Evolutionary conservation across 2,329 filamentous ascomycete species (phyloP), one percentile per base, ranked within the genome.

Genomic region (Helotiales sp.): DNA sequence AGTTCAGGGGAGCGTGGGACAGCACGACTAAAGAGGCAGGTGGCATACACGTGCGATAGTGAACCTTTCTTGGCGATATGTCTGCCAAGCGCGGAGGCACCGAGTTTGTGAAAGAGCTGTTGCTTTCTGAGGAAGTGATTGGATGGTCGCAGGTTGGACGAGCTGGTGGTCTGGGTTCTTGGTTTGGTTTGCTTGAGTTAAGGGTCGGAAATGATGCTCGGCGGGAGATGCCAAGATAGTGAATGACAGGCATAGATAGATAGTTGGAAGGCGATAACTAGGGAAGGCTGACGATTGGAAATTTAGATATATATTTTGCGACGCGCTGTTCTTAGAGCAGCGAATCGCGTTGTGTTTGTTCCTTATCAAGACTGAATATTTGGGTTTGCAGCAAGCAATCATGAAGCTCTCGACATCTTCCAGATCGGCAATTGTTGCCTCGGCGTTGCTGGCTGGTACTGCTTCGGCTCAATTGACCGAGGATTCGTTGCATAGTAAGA

Each of bases 401-500:
- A 52, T 62, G 60, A 52, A 40, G 47, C 43, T 62, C 47, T 34
- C 57, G 57, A 26, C 32, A 26, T 24, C 13, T 13, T 43, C 60
- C 34, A 26, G 11, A 30, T 52, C 49, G 24, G 52, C n/a, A 17
- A 10, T 52, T 49, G 45, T 34, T 32, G 60, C 47, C 3, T 62
- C 45, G 60, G 60, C 47, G 20, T 28, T 62, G 60, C 8, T 62
- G n/a, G 8, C 54, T 13, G 47, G 20, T 24, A 24, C 37, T 30
- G 40, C 43, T 32, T 45, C 43, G 49, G 28, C 22, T 17, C 45
- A 28, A 22, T 3, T 52, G n/a, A n/a, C 17, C 5, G 81, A 83
- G 63, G 84, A 86, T 73, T 80, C 80, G 13, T 78, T 87, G 28
- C 80, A 82, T 73, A 86, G 83, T 76, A 79, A 79, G 70, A 82